A percentile compares a stretch with the other conserved stretches of the same genome.
Evolutionary conservation across 108 stramenopile species (phyloP).

Genomic region (Mayamaea pseudoterrestris): DNA sequence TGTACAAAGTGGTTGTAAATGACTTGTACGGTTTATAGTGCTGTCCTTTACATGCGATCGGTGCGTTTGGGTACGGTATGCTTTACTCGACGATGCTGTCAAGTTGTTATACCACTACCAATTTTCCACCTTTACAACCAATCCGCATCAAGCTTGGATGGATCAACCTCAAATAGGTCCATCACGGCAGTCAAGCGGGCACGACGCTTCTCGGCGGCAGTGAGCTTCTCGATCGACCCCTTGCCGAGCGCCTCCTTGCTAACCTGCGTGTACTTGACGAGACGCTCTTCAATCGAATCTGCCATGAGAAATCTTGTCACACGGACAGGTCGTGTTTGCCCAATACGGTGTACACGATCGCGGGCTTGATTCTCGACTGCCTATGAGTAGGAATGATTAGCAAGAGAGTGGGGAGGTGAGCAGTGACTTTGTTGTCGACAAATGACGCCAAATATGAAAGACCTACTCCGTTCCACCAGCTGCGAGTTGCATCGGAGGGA

Average conservation of each 20-base stretch:
- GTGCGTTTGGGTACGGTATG: too few relatives aligned
- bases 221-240: slow-evolving; percentile 31
- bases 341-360: slow-evolving; percentile 41
- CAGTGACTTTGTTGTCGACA: slow-evolving; percentile 40
- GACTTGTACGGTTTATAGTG: too few relatives aligned
- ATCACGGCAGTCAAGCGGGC: not conserved
- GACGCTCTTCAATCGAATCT: slow-evolving; percentile 34
- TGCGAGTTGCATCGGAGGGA: too few relatives aligned
- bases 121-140: too few relatives aligned
- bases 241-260: slow-evolving; percentile 27
- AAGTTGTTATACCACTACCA: too few relatives aligned
- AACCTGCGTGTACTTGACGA: slow-evolving; percentile 33
- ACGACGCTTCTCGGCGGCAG: not conserved
- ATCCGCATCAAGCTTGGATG: too few relatives aligned
- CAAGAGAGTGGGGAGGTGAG: not conserved
- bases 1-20: too few relatives aligned
- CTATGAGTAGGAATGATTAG: not conserved
- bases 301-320: slow-evolving; percentile 34
- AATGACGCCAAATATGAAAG: too few relatives aligned
- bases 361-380: not conserved
- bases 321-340: slow-evolving; percentile 27
- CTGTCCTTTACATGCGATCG: too few relatives aligned
- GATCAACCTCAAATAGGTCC: slow-evolving; percentile 3
- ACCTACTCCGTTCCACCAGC: too few relatives aligned
- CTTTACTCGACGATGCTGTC: too few relatives aligned